phyloP scores from a whole-genome alignment of 768 basidiomycete species.

The Suillus fuscotomentosus region DNA sequence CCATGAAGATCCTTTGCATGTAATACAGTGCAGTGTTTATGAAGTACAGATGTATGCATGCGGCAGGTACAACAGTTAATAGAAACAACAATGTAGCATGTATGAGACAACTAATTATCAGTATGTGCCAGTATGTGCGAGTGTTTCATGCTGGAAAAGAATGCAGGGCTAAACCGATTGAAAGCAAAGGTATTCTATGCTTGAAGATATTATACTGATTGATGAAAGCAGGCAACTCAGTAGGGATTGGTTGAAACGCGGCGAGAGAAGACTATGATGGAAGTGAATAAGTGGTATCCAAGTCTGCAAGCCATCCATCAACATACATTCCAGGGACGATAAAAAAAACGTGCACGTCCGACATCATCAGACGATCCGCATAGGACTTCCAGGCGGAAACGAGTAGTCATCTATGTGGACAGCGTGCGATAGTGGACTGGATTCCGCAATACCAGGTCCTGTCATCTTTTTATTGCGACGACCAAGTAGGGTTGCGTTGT shows the following conservation, averaged over 20 bases:
- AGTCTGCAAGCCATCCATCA: neutral
- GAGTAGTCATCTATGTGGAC: slow-evolving; percentile 4
- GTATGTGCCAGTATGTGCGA: neutral
- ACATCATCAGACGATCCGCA: slow-evolving; percentile 24
- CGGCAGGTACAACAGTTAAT: neutral
- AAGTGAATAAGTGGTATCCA: neutral
- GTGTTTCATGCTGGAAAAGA: neutral
- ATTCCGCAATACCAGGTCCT: slow-evolving; percentile 21
- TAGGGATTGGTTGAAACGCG: neutral
- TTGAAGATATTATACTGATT: neutral
- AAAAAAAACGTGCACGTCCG: neutral
- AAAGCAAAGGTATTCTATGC: neutral
- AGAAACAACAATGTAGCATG: neutral
- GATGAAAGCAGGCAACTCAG: neutral
- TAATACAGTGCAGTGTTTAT: neutral
- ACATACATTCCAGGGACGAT: neutral
- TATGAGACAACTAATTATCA: neutral
- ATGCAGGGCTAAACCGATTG: neutral
- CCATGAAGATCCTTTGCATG: neutral
- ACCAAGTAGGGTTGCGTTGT: slow-evolving; percentile 84
- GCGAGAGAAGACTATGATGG: neutral
- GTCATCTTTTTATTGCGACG: slow-evolving; percentile 50
- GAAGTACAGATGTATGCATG: neutral
- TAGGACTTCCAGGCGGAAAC: slow-evolving; percentile 29
- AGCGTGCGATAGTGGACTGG: slow-evolving; percentile 35